Conservation (phyloP, 345 rosid species). For the Lepidium didymum region DNA sequence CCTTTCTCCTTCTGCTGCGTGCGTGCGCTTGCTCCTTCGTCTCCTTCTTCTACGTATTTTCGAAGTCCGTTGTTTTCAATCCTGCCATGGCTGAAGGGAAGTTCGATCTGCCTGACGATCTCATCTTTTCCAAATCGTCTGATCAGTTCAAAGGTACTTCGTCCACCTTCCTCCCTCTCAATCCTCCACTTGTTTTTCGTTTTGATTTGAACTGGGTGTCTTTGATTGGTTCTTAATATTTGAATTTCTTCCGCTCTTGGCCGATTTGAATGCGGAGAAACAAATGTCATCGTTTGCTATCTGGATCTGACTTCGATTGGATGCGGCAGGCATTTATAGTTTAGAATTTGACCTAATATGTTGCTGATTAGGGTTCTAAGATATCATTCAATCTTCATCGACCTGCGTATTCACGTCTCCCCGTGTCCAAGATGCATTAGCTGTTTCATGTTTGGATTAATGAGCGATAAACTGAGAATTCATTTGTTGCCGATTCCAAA, state of each 20-base stretch:
- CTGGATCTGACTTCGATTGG: slow-evolving; percentile 15
- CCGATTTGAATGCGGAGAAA: not conserved
- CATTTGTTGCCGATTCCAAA: not conserved
- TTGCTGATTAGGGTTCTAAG: slow-evolving; percentile 6
- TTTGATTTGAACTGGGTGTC: not conserved
- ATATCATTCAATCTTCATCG: not conserved
- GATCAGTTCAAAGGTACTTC: slow-evolving; percentile 59
- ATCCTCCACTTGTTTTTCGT: not conserved
- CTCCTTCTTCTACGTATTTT: not conserved
- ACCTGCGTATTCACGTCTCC: not conserved
- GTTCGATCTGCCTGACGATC: slow-evolving; percentile 84
- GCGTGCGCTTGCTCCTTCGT: not conserved
- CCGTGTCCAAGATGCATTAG: not conserved
- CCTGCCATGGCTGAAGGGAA: slow-evolving; percentile 61
- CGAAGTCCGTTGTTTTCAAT: slow-evolving; percentile 1
- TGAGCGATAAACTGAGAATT: not conserved
- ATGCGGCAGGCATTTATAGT: not conserved
- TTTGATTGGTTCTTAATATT: not conserved
- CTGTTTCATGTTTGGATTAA: not conserved
- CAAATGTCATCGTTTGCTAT: not conserved
- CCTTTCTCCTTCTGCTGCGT: not conserved
- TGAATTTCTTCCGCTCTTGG: not conserved
- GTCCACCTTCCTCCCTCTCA: not conserved
- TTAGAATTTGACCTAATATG: not conserved
- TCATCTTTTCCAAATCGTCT: slow-evolving; percentile 50